These are phyloP conservation scores for Hemisphaericaspora xylofermentans DNA, from an alignment of 1,139 yeast genomes.

Conservation along the genomic window DNA sequence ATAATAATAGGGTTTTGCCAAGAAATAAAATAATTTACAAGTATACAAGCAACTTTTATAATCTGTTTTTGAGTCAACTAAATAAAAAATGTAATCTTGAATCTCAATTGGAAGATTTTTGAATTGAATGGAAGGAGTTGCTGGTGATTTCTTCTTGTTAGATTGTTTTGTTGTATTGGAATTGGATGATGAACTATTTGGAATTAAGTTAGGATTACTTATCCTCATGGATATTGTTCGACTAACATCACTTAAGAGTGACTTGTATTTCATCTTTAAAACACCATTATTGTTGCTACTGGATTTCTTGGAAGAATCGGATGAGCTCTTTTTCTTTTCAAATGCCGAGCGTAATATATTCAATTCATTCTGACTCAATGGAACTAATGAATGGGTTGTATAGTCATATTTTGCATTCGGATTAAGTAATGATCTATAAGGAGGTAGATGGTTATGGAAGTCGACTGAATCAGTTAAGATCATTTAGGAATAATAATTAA, in stretches of 20 bases:
- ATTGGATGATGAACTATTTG: constrained; percentile 6
- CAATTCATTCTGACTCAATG: constrained; percentile 36
- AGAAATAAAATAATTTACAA: constrained; percentile 46
- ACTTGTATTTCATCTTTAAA: constrained; percentile 46
- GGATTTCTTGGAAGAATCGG: constrained; percentile 4
- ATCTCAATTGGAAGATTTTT: constrained; percentile 36
- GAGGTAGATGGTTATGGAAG: constrained; percentile 39
- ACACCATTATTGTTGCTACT: neutral
- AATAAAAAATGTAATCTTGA: constrained; percentile 30
- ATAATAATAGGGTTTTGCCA: constrained; percentile 58
- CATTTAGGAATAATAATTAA: constrained; percentile 1
- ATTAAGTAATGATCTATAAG: constrained; percentile 43
- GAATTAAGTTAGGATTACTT: constrained; percentile 17
- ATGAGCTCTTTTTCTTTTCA: constrained; percentile 11
- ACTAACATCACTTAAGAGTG: constrained; percentile 42
- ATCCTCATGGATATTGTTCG: constrained; percentile 24
- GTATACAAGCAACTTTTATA: constrained; percentile 47
- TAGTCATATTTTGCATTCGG: constrained; percentile 47
- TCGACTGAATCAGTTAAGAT: constrained; percentile 20
- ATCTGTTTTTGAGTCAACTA: constrained; percentile 27
- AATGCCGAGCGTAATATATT: constrained; percentile 13
- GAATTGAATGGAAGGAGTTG: constrained; percentile 17
- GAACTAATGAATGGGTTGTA: constrained; percentile 39
- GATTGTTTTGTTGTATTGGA: neutral
- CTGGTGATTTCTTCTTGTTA: neutral